phyloP scores from a whole-genome alignment of 2,329 filamentous ascomycete species.

The Fusarium hostae region DNA sequence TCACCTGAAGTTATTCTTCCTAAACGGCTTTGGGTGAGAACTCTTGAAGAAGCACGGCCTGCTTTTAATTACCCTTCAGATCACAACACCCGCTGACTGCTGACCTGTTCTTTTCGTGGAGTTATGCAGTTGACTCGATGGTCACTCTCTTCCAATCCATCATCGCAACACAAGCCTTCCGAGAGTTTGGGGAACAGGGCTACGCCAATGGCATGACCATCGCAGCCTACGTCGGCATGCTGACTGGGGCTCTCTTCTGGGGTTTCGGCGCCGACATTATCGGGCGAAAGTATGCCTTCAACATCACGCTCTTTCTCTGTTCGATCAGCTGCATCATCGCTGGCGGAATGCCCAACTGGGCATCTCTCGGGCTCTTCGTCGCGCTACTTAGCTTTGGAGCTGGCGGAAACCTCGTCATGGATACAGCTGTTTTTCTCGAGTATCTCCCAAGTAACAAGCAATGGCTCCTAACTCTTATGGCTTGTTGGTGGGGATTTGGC shows the following conservation, averaged over 20 bases:
- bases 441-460: conserved; percentile 12
- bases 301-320: conserved; percentile 14
- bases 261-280: conserved; percentile 25
- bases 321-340: not conserved
- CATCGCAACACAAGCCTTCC: conserved; percentile 9
- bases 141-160: conserved; percentile 11
- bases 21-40: conserved; percentile 67
- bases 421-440: conserved; percentile 23
- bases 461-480: conserved; percentile 16
- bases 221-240: conserved; percentile 9
- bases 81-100: not conserved
- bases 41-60: not conserved
- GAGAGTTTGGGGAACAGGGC: conserved; percentile 4
- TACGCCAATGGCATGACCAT: conserved; percentile 11
- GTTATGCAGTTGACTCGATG: conserved; percentile 28
- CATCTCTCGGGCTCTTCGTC: conserved; percentile 5
- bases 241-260: conserved; percentile 22
- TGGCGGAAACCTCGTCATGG: conserved; percentile 20
- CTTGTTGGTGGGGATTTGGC: conserved; percentile 24
- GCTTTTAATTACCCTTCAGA: not conserved
- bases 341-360: not conserved
- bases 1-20: conserved; percentile 69
- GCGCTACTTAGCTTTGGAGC: conserved; percentile 1
- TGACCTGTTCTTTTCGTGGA: not conserved
- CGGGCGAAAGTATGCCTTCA: conserved; percentile 21